Base-by-base conservation (phyloP, 2,329 filamentous ascomycete species). In the Hawksworthiomyces lignivorus region DNA sequence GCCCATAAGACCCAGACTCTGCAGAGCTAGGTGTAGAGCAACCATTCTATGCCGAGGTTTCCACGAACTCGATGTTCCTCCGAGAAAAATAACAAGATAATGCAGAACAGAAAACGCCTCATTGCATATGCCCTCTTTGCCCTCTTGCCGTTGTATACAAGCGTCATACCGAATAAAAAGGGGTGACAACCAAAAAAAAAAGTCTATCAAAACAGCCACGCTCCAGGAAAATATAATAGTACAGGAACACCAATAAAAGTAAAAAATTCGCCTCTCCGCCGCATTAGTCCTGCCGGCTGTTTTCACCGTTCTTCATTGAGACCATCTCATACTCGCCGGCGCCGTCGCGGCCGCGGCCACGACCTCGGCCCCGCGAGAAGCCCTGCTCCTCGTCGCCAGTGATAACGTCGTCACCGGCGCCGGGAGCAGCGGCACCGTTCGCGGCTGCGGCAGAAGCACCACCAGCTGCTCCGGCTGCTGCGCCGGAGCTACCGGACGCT, bases 261-360 rank as follows among this genome's bases (percentile, higher is more conserved):
- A 34, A 12, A 34, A 21, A 34, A 20, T 22, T 4, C 8, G 10
- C 10, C 11, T 19, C 17, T 15, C 17, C 11, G 9, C n/a, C n/a
- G n/a, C n/a, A n/a, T 33, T 21, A 46, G n/a, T 40, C 36, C 19
- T 39, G 38, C 36, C 39, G 45, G 27, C 39, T 14, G 40, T 41
- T 40, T 12, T 46, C 43, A 36, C 36, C 30, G 8, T 36, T 34
- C 38, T 71, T 71, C 54, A 78, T 65, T 30, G 67, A 64, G 9
- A 74, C 72, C 77, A 84, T 82, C 59, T 84, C 80, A 59, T 84
- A 84, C 48, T 77, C 75, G 11, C 72, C 75, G 1, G 62, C 69
- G 0, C 71, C 70, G 48, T 77, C 74, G 39, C 70, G 63, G 1
- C 71, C 70, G 43, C 75, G 64, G 0, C 70, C 75, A 29, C 73